Evolutionary conservation across 345 rosid species (phyloP).

Genomic region (Eucalyptus marginata): DNA sequence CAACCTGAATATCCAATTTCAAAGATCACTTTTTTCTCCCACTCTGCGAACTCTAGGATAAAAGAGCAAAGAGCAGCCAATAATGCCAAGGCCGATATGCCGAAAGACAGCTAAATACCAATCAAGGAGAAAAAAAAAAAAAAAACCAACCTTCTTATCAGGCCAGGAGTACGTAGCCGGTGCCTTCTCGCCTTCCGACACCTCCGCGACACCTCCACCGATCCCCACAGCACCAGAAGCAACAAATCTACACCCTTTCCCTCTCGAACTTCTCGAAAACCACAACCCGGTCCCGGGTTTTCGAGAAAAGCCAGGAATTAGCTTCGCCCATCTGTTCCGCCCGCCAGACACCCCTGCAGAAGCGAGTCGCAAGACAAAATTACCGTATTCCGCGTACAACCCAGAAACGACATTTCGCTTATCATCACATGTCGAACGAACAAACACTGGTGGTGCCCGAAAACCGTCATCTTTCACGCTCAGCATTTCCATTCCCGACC

Average conservation of each 20-base stretch:
- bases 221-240: slow-evolving; percentile 6
- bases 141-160: slow-evolving; percentile 18
- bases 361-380: neutral
- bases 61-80: neutral
- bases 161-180: slow-evolving; percentile 36
- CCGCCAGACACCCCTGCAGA: slow-evolving; percentile 13
- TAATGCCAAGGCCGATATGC: neutral
- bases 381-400: no score
- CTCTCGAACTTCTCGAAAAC: neutral
- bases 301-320: neutral
- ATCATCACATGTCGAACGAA: neutral
- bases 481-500: neutral
- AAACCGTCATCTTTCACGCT: neutral
- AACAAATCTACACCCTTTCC: neutral
- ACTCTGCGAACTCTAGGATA: neutral
- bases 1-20: neutral
- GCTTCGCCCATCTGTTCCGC: slow-evolving; percentile 2
- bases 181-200: slow-evolving; percentile 2
- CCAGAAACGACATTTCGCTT: neutral
- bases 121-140: neutral
- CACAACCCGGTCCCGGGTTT: neutral
- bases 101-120: neutral
- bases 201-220: slow-evolving; percentile 4
- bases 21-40: neutral
- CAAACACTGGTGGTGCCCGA: neutral